Base-by-base conservation (phyloP, 75 land plant genomes). In the Ceratopteris richardii region DNA sequence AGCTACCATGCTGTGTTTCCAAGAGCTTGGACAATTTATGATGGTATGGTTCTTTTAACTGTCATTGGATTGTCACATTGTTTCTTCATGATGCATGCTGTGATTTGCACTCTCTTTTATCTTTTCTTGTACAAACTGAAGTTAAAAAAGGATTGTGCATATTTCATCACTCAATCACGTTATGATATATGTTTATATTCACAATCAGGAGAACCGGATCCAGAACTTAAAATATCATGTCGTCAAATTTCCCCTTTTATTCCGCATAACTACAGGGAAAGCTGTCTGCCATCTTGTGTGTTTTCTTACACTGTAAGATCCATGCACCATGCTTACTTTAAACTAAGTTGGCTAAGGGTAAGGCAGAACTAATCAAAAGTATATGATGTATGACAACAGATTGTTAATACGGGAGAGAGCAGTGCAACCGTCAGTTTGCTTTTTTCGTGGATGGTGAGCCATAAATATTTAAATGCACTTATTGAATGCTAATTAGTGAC, bases 11-110 rank as follows among this genome's bases (percentile, higher is more conserved):
- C 90, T 31, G 54, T 94, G 20, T 94, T 94, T 58, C 98, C 98
- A 21, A 78, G 98, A 65, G 87, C 98, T 44, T 94, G 98, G 98
- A 94, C 98, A 29, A 75, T 94, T 37, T 94, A 94, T 80, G 98
- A 94, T 77, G 98, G 98, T 94, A 73, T n/a, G n/a, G n/a, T n/a
- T 12, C 10, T 20, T 37, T 19, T 3, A 37, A 40, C 9, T 40
- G 14, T 14, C 14, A 9, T 40, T 9, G 9, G 42, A 40, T 40
- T 40, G n/a, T n/a, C n/a, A n/a, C n/a, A n/a, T n/a, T n/a, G n/a
- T n/a, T n/a, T n/a, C n/a, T n/a, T n/a, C n/a, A n/a, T n/a, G n/a
- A n/a, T n/a, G n/a, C n/a, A n/a, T n/a, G n/a, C n/a, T n/a, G n/a
- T n/a, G n/a, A n/a, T n/a, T n/a, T n/a, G n/a, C n/a, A n/a, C n/a